These are phyloP conservation scores for Lyophyllum shimeji DNA, from an alignment of 768 basidiomycete genomes.

Conservation along the genomic window DNA sequence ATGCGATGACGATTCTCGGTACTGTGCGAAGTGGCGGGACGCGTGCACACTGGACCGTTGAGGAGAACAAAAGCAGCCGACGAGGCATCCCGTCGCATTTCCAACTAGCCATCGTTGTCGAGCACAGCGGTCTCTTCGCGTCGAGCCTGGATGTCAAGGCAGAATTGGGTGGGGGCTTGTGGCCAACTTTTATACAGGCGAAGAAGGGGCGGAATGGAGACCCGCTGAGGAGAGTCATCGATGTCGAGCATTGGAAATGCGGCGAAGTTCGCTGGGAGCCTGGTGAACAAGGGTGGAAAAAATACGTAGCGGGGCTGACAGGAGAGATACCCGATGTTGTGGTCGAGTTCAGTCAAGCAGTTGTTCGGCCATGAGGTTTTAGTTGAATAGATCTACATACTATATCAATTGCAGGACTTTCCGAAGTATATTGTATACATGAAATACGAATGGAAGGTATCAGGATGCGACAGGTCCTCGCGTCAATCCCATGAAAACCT, in stretches of 20 bases:
- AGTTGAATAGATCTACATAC: background rate
- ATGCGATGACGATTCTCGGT: slow-evolving; percentile 22
- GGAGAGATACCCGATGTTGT: slow-evolving; percentile 20
- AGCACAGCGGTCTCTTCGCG: slow-evolving; percentile 17
- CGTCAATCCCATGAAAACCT: slow-evolving; percentile 45
- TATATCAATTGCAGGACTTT: background rate
- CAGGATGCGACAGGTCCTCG: slow-evolving; percentile 29
- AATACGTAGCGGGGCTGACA: slow-evolving; percentile 16
- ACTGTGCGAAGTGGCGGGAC: slow-evolving; percentile 10
- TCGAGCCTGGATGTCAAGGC: slow-evolving; percentile 21
- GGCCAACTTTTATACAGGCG: slow-evolving; percentile 17
- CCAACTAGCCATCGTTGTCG: slow-evolving; percentile 19
- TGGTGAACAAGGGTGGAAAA: slow-evolving; percentile 21
- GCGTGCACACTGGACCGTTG: slow-evolving; percentile 20
- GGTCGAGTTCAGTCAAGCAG: slow-evolving; percentile 15
- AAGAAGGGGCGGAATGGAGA: slow-evolving; percentile 18
- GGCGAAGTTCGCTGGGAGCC: slow-evolving; percentile 19
- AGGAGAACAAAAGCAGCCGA: slow-evolving; percentile 22
- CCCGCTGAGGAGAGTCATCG: slow-evolving; percentile 14
- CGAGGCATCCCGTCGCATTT: slow-evolving; percentile 21
- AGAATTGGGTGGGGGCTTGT: slow-evolving; percentile 18
- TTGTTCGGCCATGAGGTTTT: slow-evolving; percentile 16
- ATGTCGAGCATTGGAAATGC: slow-evolving; percentile 21
- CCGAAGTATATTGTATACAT: background rate
- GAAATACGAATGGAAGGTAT: background rate